Percentiles rank a stretch among this genome's conserved stretches.
Conservation (phyloP, 2,329 filamentous ascomycete genomes). For the Fusarium decemcellulare region DNA sequence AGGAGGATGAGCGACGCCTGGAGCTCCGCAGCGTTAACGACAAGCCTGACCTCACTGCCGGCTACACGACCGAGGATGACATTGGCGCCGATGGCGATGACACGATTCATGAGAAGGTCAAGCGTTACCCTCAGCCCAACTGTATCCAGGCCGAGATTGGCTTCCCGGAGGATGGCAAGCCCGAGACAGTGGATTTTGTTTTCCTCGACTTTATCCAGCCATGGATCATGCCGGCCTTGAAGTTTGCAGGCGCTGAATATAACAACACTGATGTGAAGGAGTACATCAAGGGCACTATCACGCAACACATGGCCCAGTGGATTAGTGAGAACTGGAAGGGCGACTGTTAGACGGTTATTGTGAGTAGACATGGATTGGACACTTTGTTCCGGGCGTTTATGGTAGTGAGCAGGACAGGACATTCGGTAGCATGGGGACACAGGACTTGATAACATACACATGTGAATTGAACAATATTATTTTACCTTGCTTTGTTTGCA, state of each 20-base stretch:
- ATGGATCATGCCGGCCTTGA: conserved; percentile 83
- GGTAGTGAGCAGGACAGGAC: background rate
- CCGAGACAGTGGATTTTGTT: conserved; percentile 85
- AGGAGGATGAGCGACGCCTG: conserved; percentile 45
- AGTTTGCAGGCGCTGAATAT: conserved; percentile 69
- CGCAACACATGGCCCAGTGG: conserved; percentile 70
- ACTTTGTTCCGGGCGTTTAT: conserved; percentile 23
- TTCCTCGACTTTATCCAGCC: conserved; percentile 93
- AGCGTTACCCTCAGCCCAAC: conserved; percentile 86
- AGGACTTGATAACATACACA: no score
- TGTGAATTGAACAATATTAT: conserved; percentile 11
- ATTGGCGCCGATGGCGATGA: conserved; percentile 89
- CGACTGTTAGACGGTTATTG: conserved; percentile 54
- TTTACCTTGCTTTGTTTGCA: background rate
- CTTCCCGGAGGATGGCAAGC: conserved; percentile 71
- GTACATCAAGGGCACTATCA: conserved; percentile 70
- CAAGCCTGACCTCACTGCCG: conserved; percentile 67
- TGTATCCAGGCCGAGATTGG: conserved; percentile 79
- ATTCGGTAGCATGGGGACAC: background rate
- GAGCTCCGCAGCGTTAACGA: conserved; percentile 50
- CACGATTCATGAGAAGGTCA: conserved; percentile 82
- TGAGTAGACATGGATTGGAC: conserved; percentile 11
- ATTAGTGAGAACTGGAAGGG: conserved; percentile 71
- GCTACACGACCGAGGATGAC: conserved; percentile 93
- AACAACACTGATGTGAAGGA: conserved; percentile 60